Base-by-base conservation (phyloP, 1,139 yeast genomes). In the Eremothecium gossypii region DNA sequence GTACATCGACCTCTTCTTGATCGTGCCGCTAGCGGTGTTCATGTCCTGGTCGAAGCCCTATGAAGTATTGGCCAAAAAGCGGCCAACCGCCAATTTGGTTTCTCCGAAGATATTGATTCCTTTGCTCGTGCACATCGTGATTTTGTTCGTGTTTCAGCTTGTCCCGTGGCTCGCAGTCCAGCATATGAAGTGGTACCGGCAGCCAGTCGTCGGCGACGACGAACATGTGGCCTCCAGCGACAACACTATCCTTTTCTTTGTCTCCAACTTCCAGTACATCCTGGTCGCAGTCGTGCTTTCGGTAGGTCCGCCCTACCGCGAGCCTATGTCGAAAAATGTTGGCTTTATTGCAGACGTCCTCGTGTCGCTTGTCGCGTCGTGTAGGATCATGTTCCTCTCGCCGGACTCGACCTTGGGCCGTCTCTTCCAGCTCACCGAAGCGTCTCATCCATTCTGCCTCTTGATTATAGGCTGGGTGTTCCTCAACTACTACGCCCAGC, bases 21-120 rank as follows among this genome's bases (percentile, higher is more conserved):
- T 91, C 53, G 73, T 91, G 44, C 99, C 99, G 5, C 76, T 91
- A 56, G 98, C 98, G 0, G 79, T 91, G 8, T 87, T 87, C 65
- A 83, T 93, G 98, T 89, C 97, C 7, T 89, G 98, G 96, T 79
- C 96, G 1, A 77, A 80, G 55, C 95, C 99, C 0, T 81, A 69
- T 55, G 68, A 71, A 2, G 63, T 57, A 27, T 66, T 91, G 27
- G 75, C 76, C 10, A 64, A 68, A 31, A 89, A 87, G 58, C 73
- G 95, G 42, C 98, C 99, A 2, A 84, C 95, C 1, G 96, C 98
- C 1, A 91, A 91, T 60, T 69, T 91, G 47, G 94, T 91, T 1
- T 84, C 96, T 1, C 82, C 93, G 35, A 87, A 87, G 61, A 81
- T 91, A 29, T 68, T 93, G 50, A 73, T 85, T 3, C 95, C 96